phyloP scores from a whole-genome alignment of 352 stramenopile genomes.

The Globisporangium cylindrosporum region DNA sequence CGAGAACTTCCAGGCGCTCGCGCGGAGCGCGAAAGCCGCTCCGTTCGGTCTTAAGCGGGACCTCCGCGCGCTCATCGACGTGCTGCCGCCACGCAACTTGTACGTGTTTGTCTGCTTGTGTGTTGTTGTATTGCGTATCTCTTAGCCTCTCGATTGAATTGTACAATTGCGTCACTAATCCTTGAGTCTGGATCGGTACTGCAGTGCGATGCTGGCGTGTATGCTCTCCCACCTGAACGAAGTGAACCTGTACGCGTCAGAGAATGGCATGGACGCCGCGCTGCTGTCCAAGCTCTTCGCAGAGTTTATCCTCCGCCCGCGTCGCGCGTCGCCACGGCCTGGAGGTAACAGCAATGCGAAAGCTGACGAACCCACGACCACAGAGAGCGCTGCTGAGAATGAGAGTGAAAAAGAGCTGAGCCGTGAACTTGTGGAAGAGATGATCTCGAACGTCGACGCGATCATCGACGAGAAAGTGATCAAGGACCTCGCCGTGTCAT shows the following conservation, averaged over 20 bases:
- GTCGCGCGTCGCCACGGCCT: constrained; percentile 1
- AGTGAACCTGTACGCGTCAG: constrained; percentile 70
- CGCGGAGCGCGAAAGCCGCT: constrained; percentile 31
- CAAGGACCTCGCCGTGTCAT: constrained; percentile 38
- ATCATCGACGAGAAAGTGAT: constrained; percentile 74
- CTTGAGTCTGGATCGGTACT: background rate
- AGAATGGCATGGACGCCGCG: constrained; percentile 70
- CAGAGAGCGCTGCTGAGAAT: constrained; percentile 19
- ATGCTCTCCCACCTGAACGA: constrained; percentile 83
- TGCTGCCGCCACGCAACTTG: constrained; percentile 64
- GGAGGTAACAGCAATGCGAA: background rate
- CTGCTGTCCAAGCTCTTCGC: constrained; percentile 50
- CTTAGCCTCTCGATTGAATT: background rate
- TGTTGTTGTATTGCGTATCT: background rate
- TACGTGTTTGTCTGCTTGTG: constrained; percentile 24
- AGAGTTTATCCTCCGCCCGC: constrained; percentile 51
- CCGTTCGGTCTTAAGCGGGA: constrained; percentile 57
- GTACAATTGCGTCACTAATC: background rate
- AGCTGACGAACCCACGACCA: constrained; percentile 7
- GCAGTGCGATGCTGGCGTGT: constrained; percentile 63
- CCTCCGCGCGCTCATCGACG: constrained; percentile 54
- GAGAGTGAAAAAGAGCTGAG: constrained; percentile 15
- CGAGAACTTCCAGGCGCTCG: constrained; percentile 50
- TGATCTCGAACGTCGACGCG: constrained; percentile 71
- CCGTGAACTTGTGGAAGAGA: constrained; percentile 48